A percentile compares a stretch with the other conserved stretches of the same genome.
Evolutionary conservation across 148 eudicot species (phyloP).

Genomic region (Nepenthes mirabilis): DNA sequence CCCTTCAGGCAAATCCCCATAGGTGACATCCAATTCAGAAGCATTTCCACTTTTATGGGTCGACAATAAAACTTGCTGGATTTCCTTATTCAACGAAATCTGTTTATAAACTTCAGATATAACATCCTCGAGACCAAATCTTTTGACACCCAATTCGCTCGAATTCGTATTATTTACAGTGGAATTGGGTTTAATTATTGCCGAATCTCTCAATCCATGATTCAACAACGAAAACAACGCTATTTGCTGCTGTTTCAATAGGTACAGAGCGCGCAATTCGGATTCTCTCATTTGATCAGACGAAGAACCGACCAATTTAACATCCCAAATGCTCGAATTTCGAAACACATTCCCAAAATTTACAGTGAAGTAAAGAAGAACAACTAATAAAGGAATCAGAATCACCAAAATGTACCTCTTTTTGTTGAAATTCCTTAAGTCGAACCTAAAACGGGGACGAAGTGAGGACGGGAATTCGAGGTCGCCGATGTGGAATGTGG

Average conservation of each 20-base stretch:
- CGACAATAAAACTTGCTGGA: constrained; percentile 62
- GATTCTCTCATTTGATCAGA: constrained; percentile 42
- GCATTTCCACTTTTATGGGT: constrained; percentile 32
- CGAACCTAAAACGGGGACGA: constrained; percentile 5
- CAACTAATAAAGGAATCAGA: constrained; percentile 29
- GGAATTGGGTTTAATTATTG: constrained; percentile 3
- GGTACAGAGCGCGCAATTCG: constrained; percentile 32
- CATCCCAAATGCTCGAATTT: constrained; percentile 6
- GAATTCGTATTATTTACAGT: constrained; percentile 11
- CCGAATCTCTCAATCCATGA: not conserved
- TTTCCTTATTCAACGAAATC: constrained; percentile 56
- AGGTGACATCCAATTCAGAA: constrained; percentile 22
- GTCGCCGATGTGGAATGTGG: constrained; percentile 32
- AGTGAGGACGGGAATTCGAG: constrained; percentile 4
- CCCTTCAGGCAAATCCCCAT: constrained; percentile 24
- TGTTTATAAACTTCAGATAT: constrained; percentile 35
- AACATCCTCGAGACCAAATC: constrained; percentile 28
- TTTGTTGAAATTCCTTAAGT: constrained; percentile 1
- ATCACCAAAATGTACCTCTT: constrained; percentile 41
- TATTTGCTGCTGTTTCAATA: constrained; percentile 39
- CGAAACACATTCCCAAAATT: constrained; percentile 27
- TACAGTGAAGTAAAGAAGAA: constrained; percentile 33
- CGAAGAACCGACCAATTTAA: constrained; percentile 6
- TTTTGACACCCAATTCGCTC: constrained; percentile 16
- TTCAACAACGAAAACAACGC: constrained; percentile 42